Percentiles rank a stretch among this genome's conserved stretches.
Conservation (phyloP, 2,329 filamentous ascomycete genomes). For the Fusarium sp. region DNA sequence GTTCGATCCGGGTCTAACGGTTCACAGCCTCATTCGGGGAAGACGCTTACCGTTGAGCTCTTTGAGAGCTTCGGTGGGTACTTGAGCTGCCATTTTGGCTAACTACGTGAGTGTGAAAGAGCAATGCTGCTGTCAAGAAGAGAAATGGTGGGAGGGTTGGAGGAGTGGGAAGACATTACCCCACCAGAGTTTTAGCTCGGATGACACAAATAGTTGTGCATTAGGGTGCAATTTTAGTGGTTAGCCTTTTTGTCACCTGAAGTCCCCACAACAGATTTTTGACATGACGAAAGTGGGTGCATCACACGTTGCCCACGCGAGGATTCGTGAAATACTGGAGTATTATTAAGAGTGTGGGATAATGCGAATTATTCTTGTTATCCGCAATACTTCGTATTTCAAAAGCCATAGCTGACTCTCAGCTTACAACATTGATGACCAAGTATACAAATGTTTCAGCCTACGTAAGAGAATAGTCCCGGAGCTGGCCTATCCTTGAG, state of each 20-base stretch:
- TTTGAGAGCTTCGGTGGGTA: slow-evolving; percentile 57
- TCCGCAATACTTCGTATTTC: neutral
- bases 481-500: neutral
- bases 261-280: slow-evolving; percentile 41
- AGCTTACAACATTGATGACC: slow-evolving; percentile 1
- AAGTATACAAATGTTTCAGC: neutral
- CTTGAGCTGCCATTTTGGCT: slow-evolving; percentile 57
- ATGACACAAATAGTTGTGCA: slow-evolving; percentile 34
- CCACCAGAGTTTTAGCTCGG: slow-evolving; percentile 33
- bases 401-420: neutral
- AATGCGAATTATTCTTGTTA: neutral
- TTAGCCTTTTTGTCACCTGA: slow-evolving; percentile 8
- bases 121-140: slow-evolving; percentile 32
- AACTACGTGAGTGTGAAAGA: slow-evolving; percentile 29
- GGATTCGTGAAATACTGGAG: neutral
- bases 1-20: neutral
- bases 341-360: slow-evolving; percentile 4
- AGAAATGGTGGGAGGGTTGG: slow-evolving; percentile 37
- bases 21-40: neutral
- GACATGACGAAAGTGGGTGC: slow-evolving; percentile 40
- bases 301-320: slow-evolving; percentile 20
- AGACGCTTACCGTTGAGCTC: slow-evolving; percentile 54
- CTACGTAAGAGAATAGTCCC: neutral
- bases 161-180: slow-evolving; percentile 36
- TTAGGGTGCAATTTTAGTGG: accelerated